These are phyloP conservation scores for Aaosphaeria arxii DNA, from an alignment of 2,329 filamentous ascomycete species.

Conservation along the genomic window DNA sequence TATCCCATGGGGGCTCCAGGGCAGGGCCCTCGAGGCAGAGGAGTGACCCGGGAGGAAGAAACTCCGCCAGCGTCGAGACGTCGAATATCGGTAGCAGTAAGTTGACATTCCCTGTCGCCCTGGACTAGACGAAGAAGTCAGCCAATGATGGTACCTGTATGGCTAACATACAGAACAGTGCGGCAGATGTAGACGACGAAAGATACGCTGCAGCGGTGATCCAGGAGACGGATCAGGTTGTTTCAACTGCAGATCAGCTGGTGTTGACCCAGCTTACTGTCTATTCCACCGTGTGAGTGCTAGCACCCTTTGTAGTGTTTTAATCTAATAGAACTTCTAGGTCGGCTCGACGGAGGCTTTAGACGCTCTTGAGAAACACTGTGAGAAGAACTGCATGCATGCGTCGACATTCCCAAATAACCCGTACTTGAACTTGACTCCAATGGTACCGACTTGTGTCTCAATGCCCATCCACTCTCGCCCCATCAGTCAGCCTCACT, in stretches of 20 bases:
- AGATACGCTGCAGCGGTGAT: conserved; percentile 93
- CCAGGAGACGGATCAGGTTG: conserved; percentile 74
- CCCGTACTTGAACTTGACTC: too few species aligned
- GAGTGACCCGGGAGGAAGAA: conserved; percentile 9
- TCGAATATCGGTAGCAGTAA: conserved; percentile 48
- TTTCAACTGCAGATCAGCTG: conserved; percentile 75
- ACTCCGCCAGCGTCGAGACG: conserved; percentile 42
- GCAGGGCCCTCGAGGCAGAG: conserved; percentile 10
- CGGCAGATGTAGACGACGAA: conserved; percentile 82
- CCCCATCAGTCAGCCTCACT: too few species aligned
- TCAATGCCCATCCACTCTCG: too few species aligned
- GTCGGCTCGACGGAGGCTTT: conserved; percentile 18
- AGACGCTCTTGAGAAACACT: too few species aligned
- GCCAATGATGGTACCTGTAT: too few species aligned
- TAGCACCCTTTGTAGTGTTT: background rate
- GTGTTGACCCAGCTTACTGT: conserved; percentile 60
- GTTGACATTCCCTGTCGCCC: conserved; percentile 6
- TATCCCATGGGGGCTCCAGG: conserved; percentile 22
- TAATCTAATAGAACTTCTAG: conserved; percentile 9
- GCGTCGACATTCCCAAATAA: too few species aligned
- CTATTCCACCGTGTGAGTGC: conserved; percentile 71
- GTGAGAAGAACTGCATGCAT: too few species aligned
- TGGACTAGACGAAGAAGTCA: too few species aligned
- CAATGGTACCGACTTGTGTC: too few species aligned
- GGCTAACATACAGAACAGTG: conserved; percentile 56